phyloP scores from a whole-genome alignment of 257 asterid genomes.

The Solanum appendiculatum region DNA sequence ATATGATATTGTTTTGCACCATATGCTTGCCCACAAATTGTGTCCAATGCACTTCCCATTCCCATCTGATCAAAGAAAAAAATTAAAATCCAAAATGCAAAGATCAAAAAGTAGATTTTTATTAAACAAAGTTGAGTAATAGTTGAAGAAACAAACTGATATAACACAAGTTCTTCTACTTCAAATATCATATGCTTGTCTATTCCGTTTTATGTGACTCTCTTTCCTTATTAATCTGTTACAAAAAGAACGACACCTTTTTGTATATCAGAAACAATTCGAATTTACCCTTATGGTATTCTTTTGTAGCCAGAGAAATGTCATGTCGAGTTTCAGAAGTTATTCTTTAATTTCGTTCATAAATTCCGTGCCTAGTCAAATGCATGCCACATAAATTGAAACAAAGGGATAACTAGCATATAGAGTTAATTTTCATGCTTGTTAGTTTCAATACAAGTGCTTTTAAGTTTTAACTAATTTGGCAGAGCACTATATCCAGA shows the following conservation, averaged over 20 bases:
- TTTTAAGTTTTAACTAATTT: not conserved
- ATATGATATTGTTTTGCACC: conserved; percentile 5
- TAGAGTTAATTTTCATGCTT: not conserved
- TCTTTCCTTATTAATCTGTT: not conserved
- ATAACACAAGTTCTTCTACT: not conserved
- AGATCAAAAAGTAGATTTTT: not conserved
- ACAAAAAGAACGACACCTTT: not conserved
- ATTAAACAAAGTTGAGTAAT: not conserved
- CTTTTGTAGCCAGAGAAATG: not conserved
- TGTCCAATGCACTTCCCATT: conserved; percentile 10
- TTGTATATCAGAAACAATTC: not conserved
- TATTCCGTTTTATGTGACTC: not conserved
- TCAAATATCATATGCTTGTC: not conserved
- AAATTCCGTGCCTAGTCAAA: not conserved
- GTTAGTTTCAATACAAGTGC: not conserved
- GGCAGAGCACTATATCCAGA: not conserved
- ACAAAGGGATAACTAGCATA: not conserved
- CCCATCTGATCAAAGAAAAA: not conserved
- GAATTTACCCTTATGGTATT: not conserved
- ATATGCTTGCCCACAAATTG: conserved; percentile 2
- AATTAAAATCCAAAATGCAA: not conserved
- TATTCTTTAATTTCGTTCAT: not conserved
- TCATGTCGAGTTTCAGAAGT: not conserved
- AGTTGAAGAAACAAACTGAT: not conserved
- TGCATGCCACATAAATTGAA: not conserved